These are phyloP conservation scores for Sonneratia caseolaris DNA, from an alignment of 345 rosid species.

Conservation along the genomic window DNA sequence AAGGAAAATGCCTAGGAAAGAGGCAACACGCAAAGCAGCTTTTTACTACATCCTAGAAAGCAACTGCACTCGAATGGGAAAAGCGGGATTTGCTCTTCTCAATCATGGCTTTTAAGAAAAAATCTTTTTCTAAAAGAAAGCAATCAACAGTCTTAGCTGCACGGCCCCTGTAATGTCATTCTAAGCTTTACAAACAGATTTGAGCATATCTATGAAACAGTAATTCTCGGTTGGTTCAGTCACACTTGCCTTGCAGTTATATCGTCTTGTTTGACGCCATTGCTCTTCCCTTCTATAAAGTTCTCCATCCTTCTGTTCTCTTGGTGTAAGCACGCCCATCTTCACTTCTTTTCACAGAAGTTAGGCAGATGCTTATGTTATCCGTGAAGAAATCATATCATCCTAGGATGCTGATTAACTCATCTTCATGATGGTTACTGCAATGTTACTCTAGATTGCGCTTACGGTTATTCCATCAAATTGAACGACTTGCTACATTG, in stretches of 20 bases:
- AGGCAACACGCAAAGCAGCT: conserved; percentile 4
- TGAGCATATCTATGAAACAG: neutral
- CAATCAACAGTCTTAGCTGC: too few species aligned
- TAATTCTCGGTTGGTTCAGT: neutral
- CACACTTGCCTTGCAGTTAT: neutral
- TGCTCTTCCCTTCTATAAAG: neutral
- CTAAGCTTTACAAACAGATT: neutral
- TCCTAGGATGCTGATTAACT: too few species aligned
- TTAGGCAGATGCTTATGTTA: too few species aligned
- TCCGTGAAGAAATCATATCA: too few species aligned
- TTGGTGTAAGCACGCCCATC: neutral
- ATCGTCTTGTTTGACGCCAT: neutral
- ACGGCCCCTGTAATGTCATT: neutral
- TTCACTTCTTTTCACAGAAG: neutral
- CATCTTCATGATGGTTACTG: neutral
- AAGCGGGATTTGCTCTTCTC: neutral
- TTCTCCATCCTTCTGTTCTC: neutral
- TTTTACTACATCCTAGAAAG: conserved; percentile 22
- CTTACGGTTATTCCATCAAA: neutral
- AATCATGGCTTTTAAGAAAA: neutral
- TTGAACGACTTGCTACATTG: neutral
- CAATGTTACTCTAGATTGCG: neutral
- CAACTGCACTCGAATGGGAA: neutral
- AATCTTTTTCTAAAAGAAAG: neutral
- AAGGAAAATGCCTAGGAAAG: neutral